Evolutionary conservation across 2,329 filamentous ascomycete species (phyloP).

Genomic region (Colletotrichum tropicale): DNA sequence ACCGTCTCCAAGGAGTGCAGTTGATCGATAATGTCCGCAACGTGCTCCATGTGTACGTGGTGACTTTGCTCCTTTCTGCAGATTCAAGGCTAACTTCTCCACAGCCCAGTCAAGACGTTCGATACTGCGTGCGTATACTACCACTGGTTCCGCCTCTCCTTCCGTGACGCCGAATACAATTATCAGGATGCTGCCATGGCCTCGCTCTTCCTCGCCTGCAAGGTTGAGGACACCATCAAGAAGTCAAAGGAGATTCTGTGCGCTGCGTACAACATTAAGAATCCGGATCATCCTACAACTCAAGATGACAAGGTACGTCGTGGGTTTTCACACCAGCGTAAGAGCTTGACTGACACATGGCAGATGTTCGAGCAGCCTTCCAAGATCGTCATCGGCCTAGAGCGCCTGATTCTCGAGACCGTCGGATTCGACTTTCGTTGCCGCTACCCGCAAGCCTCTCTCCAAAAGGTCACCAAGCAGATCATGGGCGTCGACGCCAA

Average conservation of each 20-base stretch:
- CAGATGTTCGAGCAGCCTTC: slow-evolving; percentile 82
- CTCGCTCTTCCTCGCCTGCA: slow-evolving; percentile 90
- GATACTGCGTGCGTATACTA: slow-evolving; percentile 92
- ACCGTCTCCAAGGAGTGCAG: slow-evolving; percentile 83
- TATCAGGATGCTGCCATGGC: slow-evolving; percentile 87
- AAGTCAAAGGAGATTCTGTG: slow-evolving; percentile 94
- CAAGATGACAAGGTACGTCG: slow-evolving; percentile 80
- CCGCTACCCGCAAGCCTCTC: slow-evolving; percentile 82
- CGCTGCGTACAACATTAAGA: slow-evolving; percentile 86
- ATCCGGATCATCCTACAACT: slow-evolving; percentile 68
- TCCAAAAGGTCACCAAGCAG: slow-evolving; percentile 77
- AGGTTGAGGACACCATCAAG: slow-evolving; percentile 97
- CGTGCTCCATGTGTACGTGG: slow-evolving; percentile 75
- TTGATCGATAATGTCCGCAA: slow-evolving; percentile 87
- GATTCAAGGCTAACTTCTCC: slow-evolving; percentile 7
- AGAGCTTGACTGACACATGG: neutral
- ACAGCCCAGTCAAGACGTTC: slow-evolving; percentile 85
- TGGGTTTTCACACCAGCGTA: neutral
- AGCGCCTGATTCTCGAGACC: slow-evolving; percentile 90
- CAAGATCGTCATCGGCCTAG: slow-evolving; percentile 84
- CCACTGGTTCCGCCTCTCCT: slow-evolving; percentile 88
- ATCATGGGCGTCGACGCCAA: slow-evolving; percentile 54
- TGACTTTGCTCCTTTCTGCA: neutral
- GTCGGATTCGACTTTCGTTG: slow-evolving; percentile 93
- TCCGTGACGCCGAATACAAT: slow-evolving; percentile 85